Percentiles rank a stretch among this genome's conserved stretches.
phyloP scores from a whole-genome alignment of 169 alveolate species.

The Plasmodium yoelii region DNA sequence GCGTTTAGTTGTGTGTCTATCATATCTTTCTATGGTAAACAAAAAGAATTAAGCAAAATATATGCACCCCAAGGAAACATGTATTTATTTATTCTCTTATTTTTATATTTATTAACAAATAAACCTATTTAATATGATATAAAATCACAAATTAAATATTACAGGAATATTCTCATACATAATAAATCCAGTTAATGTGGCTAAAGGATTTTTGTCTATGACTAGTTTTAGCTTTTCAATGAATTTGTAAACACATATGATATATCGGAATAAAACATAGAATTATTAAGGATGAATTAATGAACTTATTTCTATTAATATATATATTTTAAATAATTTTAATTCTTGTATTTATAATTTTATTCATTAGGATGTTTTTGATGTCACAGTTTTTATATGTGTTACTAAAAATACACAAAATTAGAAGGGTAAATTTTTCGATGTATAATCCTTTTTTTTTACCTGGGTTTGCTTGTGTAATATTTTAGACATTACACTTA shows the following conservation, averaged over 20 bases:
- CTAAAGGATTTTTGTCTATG: conserved; percentile 18
- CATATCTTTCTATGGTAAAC: conserved; percentile 50
- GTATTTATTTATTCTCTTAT: not conserved
- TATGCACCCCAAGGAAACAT: not conserved
- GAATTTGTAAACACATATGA: conserved; percentile 38
- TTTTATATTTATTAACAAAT: not conserved
- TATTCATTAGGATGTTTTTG: conserved; percentile 32
- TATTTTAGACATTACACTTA: not conserved
- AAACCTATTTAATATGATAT: no score
- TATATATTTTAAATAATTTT: not conserved
- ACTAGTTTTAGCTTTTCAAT: conserved; percentile 46
- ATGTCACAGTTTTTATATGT: conserved; percentile 33
- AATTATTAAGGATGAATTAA: no score
- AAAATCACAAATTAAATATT: not conserved
- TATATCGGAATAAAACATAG: not conserved
- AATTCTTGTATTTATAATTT: not conserved
- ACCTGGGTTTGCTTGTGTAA: conserved; percentile 63
- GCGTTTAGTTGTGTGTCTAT: conserved; percentile 51
- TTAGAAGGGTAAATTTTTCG: conserved; percentile 25
- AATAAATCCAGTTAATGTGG: conserved; percentile 3
- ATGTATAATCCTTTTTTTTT: conserved; percentile 27
- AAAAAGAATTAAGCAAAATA: not conserved
- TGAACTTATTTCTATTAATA: no score
- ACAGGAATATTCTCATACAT: conserved; percentile 68
- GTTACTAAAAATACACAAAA: conserved; percentile 32